These are phyloP conservation scores for Xanthoconium purpureum DNA, from an alignment of 768 basidiomycete species.

Conservation along the genomic window DNA sequence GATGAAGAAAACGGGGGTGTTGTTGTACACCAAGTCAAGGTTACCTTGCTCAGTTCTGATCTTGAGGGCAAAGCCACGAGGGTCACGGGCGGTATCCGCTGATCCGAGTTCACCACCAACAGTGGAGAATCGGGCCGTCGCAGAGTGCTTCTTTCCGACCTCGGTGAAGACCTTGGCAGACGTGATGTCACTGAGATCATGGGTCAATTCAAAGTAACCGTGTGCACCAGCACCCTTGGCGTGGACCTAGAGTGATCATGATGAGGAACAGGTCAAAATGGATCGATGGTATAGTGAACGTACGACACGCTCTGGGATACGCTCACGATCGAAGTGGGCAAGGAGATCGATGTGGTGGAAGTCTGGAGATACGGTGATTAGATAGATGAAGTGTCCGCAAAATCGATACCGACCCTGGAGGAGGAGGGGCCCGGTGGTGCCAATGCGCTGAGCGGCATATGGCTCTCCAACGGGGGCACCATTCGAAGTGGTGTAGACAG, in stretches of 20 bases:
- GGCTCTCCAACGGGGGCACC: slow-evolving; percentile 76
- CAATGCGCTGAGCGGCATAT: slow-evolving; percentile 75
- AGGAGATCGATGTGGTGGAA: slow-evolving; percentile 89
- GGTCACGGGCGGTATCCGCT: slow-evolving; percentile 90
- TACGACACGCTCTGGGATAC: slow-evolving; percentile 93
- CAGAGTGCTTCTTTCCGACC: slow-evolving; percentile 63
- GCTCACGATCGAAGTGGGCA: slow-evolving; percentile 90
- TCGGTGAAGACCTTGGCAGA: slow-evolving; percentile 64
- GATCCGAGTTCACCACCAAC: slow-evolving; percentile 88
- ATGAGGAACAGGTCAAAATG: slow-evolving; percentile 18
- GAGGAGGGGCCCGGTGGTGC: slow-evolving; percentile 76
- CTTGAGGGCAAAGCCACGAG: slow-evolving; percentile 89
- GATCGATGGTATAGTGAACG: slow-evolving; percentile 22
- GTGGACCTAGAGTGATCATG: slow-evolving; percentile 58
- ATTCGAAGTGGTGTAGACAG: slow-evolving; percentile 81
- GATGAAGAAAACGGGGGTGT: slow-evolving; percentile 91
- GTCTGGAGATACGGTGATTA: slow-evolving; percentile 44
- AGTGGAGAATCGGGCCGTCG: slow-evolving; percentile 89
- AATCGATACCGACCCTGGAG: slow-evolving; percentile 64
- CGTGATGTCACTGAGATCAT: slow-evolving; percentile 80
- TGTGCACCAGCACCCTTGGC: slow-evolving; percentile 93
- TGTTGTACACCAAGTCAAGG: slow-evolving; percentile 91
- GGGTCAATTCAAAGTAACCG: slow-evolving; percentile 88
- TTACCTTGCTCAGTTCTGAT: slow-evolving; percentile 89
- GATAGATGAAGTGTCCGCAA: not conserved